Evolutionary conservation across 73 alveolate genomes (phyloP).

Genomic region (Diophrys appendiculata): DNA sequence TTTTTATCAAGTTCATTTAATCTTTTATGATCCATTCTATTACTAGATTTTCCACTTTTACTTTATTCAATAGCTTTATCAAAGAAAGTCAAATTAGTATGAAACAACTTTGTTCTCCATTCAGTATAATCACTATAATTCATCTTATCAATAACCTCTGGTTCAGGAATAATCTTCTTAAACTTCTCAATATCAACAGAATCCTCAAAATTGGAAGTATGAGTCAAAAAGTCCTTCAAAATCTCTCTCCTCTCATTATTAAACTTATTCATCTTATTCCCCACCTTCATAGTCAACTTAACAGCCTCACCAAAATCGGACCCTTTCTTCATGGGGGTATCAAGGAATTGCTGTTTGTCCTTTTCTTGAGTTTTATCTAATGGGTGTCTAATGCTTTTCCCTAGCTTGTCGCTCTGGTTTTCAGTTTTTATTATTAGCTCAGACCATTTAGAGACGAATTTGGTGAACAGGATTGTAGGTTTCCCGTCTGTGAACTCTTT

Average conservation of each 20-base stretch:
- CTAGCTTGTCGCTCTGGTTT: no score
- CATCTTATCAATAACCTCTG: constrained; percentile 21
- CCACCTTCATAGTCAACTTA: no score
- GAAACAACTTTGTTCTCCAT: constrained; percentile 32
- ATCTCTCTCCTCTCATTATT: no score
- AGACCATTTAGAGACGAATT: not conserved
- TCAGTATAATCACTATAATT: constrained; percentile 18
- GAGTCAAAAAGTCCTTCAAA: constrained; percentile 7
- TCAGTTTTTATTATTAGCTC: no score
- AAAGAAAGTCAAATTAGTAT: constrained; percentile 44
- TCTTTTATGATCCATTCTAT: constrained; percentile 5
- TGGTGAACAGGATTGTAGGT: not conserved
- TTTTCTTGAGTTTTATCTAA: no score
- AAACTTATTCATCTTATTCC: no score
- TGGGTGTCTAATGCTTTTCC: no score
- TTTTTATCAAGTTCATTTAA: constrained; percentile 22
- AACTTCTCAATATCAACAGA: constrained; percentile 34
- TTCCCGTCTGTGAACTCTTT: not conserved
- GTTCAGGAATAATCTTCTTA: constrained; percentile 28
- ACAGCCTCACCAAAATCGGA: no score
- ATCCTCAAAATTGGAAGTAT: constrained; percentile 35
- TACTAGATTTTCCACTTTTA: not conserved
- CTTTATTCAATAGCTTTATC: constrained; percentile 44
- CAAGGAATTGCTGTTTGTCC: no score
- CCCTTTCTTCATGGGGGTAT: no score